phyloP scores from a whole-genome alignment of 192 early-diverging fungal genomes.

The Oehlia diaphana region DNA sequence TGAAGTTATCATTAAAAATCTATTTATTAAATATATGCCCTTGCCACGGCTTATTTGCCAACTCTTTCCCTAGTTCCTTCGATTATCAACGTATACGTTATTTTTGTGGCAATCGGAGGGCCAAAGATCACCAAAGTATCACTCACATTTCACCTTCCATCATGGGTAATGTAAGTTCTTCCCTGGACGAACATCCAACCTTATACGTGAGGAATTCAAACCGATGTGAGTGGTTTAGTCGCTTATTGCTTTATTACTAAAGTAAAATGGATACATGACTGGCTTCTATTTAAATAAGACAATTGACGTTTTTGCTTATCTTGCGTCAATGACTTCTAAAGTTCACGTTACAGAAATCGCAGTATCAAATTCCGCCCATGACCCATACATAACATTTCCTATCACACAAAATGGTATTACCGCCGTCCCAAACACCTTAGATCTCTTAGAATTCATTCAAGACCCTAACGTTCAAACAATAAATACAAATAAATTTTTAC shows the following conservation, averaged over 20 bases:
- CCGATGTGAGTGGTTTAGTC: conserved; percentile 24
- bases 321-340: not conserved
- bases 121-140: not conserved
- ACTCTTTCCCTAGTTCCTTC: not conserved
- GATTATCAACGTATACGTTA: not conserved
- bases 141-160: conserved; percentile 11
- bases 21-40: not conserved
- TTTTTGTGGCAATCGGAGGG: conserved; percentile 5
- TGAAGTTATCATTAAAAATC: not conserved
- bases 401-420: conserved; percentile 3
- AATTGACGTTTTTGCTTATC: not conserved
- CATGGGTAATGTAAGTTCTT: conserved; percentile 25
- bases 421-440: conserved; percentile 23
- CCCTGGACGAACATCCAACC: conserved; percentile 25
- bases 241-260: not conserved
- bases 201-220: conserved; percentile 23
- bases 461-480: conserved; percentile 22
- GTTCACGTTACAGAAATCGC: conserved; percentile 25
- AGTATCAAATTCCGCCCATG: conserved; percentile 17
- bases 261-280: not conserved
- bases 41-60: not conserved
- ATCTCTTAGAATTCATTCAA: conserved; percentile 29
- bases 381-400: conserved; percentile 30
- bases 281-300: not conserved
- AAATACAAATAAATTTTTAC: conserved; percentile 15